Evolutionary conservation across 2,329 filamentous ascomycete genomes (phyloP).

Genomic region (Clarireedia monteithiana): DNA sequence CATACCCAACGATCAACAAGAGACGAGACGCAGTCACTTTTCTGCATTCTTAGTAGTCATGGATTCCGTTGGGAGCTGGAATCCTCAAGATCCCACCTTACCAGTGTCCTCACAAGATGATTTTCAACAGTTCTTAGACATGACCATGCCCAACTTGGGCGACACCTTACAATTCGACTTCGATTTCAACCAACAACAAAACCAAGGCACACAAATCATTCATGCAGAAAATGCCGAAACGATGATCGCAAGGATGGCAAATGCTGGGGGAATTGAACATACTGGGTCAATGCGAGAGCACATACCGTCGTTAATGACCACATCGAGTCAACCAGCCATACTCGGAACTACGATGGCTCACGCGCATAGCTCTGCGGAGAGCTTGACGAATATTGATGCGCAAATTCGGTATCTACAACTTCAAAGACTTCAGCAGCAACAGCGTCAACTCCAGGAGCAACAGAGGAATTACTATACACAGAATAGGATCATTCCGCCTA

Average conservation of each 20-base stretch:
- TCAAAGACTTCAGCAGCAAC: conserved; percentile 52
- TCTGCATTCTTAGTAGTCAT: conserved; percentile 18
- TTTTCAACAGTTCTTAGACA: conserved; percentile 56
- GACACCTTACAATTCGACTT: conserved; percentile 55
- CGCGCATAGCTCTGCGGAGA: conserved; percentile 41
- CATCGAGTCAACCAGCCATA: conserved; percentile 37
- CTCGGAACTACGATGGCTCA: conserved; percentile 31
- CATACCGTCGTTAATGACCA: conserved; percentile 41
- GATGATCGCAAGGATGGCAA: conserved; percentile 41
- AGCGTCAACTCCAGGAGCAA: conserved; percentile 38
- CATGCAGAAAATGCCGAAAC: conserved; percentile 29
- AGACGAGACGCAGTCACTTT: neutral
- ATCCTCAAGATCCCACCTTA: conserved; percentile 48
- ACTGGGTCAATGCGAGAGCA: conserved; percentile 37
- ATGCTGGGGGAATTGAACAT: conserved; percentile 18
- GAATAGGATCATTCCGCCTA: conserved; percentile 63
- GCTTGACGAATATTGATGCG: conserved; percentile 53
- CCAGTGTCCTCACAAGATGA: conserved; percentile 47
- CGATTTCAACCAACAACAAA: conserved; percentile 37
- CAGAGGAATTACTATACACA: conserved; percentile 44
- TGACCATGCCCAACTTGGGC: conserved; percentile 46
- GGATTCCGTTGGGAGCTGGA: conserved; percentile 37
- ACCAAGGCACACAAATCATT: conserved; percentile 24
- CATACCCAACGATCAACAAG: neutral
- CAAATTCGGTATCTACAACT: conserved; percentile 60